Evolutionary conservation across 371 early-diverging fungal genomes (phyloP), one percentile per base, ranked within the genome.

Genomic region (Mucor plumbeus): DNA sequence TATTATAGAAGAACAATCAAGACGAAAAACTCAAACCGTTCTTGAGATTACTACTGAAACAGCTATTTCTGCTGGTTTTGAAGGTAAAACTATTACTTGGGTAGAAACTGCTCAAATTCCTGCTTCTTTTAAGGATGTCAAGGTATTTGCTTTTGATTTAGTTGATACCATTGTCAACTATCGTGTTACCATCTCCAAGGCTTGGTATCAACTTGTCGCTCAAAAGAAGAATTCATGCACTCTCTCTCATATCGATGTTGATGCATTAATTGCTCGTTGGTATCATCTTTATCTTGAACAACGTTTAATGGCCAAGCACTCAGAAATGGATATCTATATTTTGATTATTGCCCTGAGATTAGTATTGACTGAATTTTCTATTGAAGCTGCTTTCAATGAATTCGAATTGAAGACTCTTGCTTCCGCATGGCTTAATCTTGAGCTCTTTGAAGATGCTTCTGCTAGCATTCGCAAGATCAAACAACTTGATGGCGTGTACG

Each of bases 81-180:
- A 78, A 67, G 79, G 79, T 43, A 81, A 78, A 63, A 65, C 74
- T 26, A 64, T 78, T 15, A 73, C 77, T 33, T 76, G 76, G 79
- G 68, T 76, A 9, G 73, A 81, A 65, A 75, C 77, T 56, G 56
- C 73, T 14, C 61, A 71, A 26, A 59, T 81, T 39, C 79, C 79
- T 19, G 64, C 47, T 9, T 71, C 74, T 13, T 81, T 81, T 64
- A 69, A 64, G 31, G 64, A 69, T 56, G 77, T 78, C 36, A 71
- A 72, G 44, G 74, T 67, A 15, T 71, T 78, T 65, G 79, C 77
- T 36, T 78, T 81, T 65, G 82, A 81, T 50, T 54, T 81, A 21
- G 59, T 71, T 54, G 82, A 74, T 41, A 73, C 79, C 11, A 65
- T 76, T 15, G 71, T 75, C 43, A 74, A 81, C 50, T 77, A 76